A percentile compares a stretch with the other conserved stretches of the same genome.
Conservation (phyloP, 805 yeast species). For the Middelhovenomyces tepae region DNA sequence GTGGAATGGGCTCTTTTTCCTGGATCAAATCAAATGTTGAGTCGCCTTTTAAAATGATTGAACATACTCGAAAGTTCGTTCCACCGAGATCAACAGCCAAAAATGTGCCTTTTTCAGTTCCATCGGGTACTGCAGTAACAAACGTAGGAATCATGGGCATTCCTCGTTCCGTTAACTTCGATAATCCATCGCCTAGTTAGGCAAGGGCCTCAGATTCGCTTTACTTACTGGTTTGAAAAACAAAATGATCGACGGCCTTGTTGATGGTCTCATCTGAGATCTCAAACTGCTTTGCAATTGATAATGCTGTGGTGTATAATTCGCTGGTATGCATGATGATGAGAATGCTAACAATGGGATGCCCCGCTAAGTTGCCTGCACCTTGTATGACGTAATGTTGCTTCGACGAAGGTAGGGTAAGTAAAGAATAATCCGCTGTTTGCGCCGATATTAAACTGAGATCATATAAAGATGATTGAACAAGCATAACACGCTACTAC, state of each 20-base stretch:
- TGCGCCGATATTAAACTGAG: too few relatives aligned
- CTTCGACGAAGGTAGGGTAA: too few relatives aligned
- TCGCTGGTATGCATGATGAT: too few relatives aligned
- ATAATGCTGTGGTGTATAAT: conserved; percentile 6
- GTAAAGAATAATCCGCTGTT: too few relatives aligned
- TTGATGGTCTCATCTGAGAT: conserved; percentile 17
- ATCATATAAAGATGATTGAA: too few relatives aligned
- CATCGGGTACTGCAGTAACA: conserved; percentile 78
- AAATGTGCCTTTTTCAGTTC: conserved; percentile 71
- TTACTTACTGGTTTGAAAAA: conserved; percentile 11
- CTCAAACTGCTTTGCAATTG: conserved; percentile 16
- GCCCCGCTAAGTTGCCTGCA: too few relatives aligned
- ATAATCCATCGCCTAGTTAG: conserved; percentile 26
- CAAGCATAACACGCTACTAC: too few relatives aligned
- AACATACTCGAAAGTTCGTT: conserved; percentile 90
- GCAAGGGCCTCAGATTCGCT: conserved; percentile 4
- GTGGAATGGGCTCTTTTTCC: conserved; percentile 70
- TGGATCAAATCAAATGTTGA: conserved; percentile 74
- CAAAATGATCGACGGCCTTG: conserved; percentile 19
- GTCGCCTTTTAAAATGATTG: conserved; percentile 52
- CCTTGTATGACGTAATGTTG: too few relatives aligned
- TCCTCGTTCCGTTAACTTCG: conserved; percentile 20
- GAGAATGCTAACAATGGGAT: too few relatives aligned
- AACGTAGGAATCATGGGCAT: conserved; percentile 80
- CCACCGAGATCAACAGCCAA: conserved; percentile 96